These are phyloP conservation scores for Dactylonectria macrodidyma DNA, from an alignment of 2,329 filamentous ascomycete species.

Conservation along the genomic window DNA sequence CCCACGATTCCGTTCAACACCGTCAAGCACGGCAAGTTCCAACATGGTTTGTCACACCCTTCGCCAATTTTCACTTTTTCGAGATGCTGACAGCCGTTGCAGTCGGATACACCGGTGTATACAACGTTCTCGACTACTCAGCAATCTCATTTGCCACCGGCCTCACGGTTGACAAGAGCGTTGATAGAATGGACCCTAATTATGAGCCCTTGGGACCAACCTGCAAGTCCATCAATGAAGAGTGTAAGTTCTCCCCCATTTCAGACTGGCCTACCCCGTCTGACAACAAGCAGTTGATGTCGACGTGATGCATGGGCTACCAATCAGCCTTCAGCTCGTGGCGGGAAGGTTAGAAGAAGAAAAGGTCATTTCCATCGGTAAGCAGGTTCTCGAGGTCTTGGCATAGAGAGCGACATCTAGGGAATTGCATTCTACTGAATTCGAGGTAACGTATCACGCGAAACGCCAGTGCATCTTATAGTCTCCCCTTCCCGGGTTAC, in stretches of 20 bases:
- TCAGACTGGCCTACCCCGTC: not conserved
- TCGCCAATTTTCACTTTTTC: rapidly evolving
- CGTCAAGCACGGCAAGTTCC: slow-evolving; percentile 60
- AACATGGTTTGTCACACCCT: slow-evolving; percentile 54
- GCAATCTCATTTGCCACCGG: slow-evolving; percentile 64
- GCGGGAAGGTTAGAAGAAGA: slow-evolving; percentile 59
- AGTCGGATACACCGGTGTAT: slow-evolving; percentile 67
- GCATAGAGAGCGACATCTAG: no score
- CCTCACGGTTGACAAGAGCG: slow-evolving; percentile 55
- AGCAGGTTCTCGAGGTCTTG: slow-evolving; percentile 40
- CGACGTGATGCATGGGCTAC: slow-evolving; percentile 57
- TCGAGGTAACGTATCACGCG: no score
- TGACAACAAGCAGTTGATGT: slow-evolving; percentile 53
- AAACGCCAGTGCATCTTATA: no score
- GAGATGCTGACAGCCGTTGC: not conserved
- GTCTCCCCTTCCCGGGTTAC: no score
- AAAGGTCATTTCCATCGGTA: slow-evolving; percentile 55
- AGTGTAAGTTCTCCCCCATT: slow-evolving; percentile 56
- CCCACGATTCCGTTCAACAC: slow-evolving; percentile 65
- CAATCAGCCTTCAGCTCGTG: slow-evolving; percentile 61
- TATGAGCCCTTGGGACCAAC: slow-evolving; percentile 55
- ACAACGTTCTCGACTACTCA: slow-evolving; percentile 65
- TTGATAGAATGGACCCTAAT: slow-evolving; percentile 52
- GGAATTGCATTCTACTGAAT: no score
- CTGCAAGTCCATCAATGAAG: slow-evolving; percentile 56